phyloP scores from a whole-genome alignment of 2,329 filamentous ascomycete genomes.

The Lasiodiplodia hormozganensis region DNA sequence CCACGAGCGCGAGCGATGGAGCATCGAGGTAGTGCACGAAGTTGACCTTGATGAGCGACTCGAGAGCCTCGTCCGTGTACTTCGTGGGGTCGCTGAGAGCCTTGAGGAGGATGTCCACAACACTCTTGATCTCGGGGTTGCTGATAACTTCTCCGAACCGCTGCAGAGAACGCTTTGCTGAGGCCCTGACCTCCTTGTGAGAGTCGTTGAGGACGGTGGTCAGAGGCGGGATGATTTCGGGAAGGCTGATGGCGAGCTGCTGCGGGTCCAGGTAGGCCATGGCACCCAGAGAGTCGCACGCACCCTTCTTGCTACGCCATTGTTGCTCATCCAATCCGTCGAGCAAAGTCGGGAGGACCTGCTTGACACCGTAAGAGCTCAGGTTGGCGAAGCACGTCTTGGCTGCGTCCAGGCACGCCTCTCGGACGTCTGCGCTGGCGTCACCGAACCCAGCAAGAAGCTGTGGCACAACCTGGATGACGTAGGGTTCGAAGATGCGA shows the following conservation, averaged over 20 bases:
- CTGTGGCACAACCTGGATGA: conserved; percentile 93
- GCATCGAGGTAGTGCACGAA: conserved; percentile 99
- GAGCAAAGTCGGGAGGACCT: conserved; percentile 88
- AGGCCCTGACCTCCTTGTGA: conserved; percentile 93
- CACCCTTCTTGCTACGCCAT: conserved; percentile 98
- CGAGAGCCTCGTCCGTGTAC: conserved; percentile 92
- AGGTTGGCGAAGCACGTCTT: conserved; percentile 93
- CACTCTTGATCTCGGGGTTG: conserved; percentile 94
- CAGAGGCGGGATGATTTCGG: conserved; percentile 94
- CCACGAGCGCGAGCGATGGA: conserved; percentile 91
- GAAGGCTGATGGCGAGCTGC: conserved; percentile 88
- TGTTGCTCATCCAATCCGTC: conserved; percentile 93
- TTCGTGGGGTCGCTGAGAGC: conserved; percentile 97
- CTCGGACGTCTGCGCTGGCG: conserved; percentile 84
- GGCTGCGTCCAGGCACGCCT: conserved; percentile 88
- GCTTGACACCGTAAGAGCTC: conserved; percentile 94
- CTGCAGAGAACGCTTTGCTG: conserved; percentile 94
- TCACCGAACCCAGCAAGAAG: conserved; percentile 90
- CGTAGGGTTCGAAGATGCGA: conserved; percentile 91
- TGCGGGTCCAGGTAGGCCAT: conserved; percentile 99
- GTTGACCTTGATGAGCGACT: conserved; percentile 95
- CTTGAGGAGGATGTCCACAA: conserved; percentile 91
- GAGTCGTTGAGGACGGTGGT: conserved; percentile 95
- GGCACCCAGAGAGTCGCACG: conserved; percentile 92
- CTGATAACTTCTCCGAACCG: conserved; percentile 98